A percentile compares a stretch with the other conserved stretches of the same genome.
These are phyloP conservation scores for Avena eriantha DNA, from an alignment of 176 grass and related monocot genomes.

Conservation along the genomic window DNA sequence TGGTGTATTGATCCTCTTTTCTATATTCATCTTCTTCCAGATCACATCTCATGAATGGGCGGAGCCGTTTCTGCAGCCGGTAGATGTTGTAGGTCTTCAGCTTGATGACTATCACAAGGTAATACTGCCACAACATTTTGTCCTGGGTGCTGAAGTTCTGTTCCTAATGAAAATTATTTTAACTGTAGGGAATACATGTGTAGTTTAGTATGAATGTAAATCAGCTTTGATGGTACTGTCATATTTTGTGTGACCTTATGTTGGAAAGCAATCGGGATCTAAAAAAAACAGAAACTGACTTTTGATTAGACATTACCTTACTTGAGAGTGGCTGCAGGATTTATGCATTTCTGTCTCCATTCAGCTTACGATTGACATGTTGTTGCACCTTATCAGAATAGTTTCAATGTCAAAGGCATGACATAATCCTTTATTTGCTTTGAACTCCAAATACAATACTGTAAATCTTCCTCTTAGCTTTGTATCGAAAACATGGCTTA, in stretches of 20 bases:
- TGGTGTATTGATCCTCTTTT: constrained; percentile 28
- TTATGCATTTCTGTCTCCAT: background rate
- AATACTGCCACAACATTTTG: constrained; percentile 29
- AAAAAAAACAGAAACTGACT: background rate
- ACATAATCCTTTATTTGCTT: background rate
- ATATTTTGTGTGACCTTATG: constrained; percentile 18
- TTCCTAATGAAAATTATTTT: constrained; percentile 12
- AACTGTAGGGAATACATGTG: constrained; percentile 18
- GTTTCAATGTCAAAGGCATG: background rate
- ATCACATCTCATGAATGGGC: constrained; percentile 72
- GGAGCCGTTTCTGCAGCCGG: constrained; percentile 74
- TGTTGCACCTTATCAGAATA: background rate
- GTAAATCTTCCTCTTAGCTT: constrained; percentile 6
- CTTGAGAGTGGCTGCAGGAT: background rate
- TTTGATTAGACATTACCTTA: background rate
- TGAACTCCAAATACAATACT: constrained; percentile 10
- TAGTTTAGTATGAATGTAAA: constrained; percentile 28
- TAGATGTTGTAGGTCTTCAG: constrained; percentile 74
- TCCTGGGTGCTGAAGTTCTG: background rate
- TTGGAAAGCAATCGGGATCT: background rate
- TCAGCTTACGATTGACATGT: background rate
- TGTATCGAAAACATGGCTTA: constrained; percentile 9
- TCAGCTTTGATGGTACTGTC: background rate
- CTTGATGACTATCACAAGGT: constrained; percentile 88
- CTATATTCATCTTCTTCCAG: constrained; percentile 55